Base-by-base conservation (phyloP, 805 yeast species). In the Yarrowia hollandica region DNA sequence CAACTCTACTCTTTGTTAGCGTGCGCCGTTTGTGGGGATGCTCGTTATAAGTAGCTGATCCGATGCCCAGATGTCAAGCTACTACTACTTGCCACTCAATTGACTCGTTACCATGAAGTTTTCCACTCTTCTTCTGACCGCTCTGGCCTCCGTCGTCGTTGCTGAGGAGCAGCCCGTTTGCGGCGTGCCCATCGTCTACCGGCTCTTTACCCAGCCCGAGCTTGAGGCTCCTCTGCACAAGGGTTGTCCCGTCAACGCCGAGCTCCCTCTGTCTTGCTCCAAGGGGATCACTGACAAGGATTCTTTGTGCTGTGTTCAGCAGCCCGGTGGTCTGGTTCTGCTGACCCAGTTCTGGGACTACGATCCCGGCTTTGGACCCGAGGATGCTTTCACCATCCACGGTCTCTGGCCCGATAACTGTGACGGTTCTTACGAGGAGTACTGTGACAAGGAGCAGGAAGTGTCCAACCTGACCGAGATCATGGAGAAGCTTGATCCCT, bases 261-360 rank as follows among this genome's bases (percentile, higher is more conserved):
- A 44, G 10, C 52, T 44, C 10, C 74, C 75, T 11, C 55, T 66
- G 41, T 68, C 73, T 18, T 72, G 75, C 62, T 59, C 64, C 33
- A 61, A 65, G 23, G 58, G 59, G 19, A 44, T 44, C 52, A 54
- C 61, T 26, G 44, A 31, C 26, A 42, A 25, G 33, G 38, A 46
- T 63, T 84, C 89, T 69, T 68, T 82, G 2, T 91, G 97, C 68
- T 91, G 97, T 72, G 88, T 84, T 69, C 96, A 90, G 68, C 80
- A 81, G 54, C 91, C 91, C 11, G 92, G 95, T 46, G 97, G 97
- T 5, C 77, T 88, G 14, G 75, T 91, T 34, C 72, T 91, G 56
- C 87, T 82, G 68, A 88, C 97, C 0, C 98, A 91, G 69, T 90
- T 91, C 74, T 91, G 97, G 97, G 96, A 91, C 71, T 87, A 86